Evolutionary conservation across 2,329 filamentous ascomycete genomes (phyloP).

Genomic region (Aspergillus versicolor): DNA sequence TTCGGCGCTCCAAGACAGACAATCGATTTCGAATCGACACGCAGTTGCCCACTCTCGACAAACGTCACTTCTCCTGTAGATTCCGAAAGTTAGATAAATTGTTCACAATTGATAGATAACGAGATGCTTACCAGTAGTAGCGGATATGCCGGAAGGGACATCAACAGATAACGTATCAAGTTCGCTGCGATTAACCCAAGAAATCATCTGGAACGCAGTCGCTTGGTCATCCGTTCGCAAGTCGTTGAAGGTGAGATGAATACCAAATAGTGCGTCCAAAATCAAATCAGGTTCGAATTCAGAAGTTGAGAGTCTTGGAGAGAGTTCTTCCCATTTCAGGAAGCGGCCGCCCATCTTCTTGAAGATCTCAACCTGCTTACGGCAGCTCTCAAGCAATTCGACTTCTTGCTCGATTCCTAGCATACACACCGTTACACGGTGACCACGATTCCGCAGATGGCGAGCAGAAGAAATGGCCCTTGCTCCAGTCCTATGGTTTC

Average conservation of each 20-base stretch:
- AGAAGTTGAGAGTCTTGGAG: slow-evolving; percentile 50
- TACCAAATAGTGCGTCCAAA: slow-evolving; percentile 82
- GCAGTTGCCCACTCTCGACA: slow-evolving; percentile 73
- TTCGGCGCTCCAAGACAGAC: slow-evolving; percentile 86
- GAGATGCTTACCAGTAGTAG: slow-evolving; percentile 66
- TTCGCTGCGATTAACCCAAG: slow-evolving; percentile 88
- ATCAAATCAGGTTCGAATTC: slow-evolving; percentile 73
- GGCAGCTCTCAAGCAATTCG: slow-evolving; percentile 75
- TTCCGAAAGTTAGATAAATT: neutral
- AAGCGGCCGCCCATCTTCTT: slow-evolving; percentile 78
- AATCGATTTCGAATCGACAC: slow-evolving; percentile 77
- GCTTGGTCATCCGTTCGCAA: slow-evolving; percentile 78
- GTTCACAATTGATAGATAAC: slow-evolving; percentile 23
- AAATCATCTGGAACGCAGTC: slow-evolving; percentile 83
- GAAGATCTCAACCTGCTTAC: slow-evolving; percentile 80
- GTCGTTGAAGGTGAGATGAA: slow-evolving; percentile 86
- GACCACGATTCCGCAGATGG: slow-evolving; percentile 79
- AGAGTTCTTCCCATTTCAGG: slow-evolving; percentile 59
- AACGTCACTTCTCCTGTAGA: slow-evolving; percentile 52
- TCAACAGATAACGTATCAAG: slow-evolving; percentile 84
- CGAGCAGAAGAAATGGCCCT: slow-evolving; percentile 81
- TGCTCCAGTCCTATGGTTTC: slow-evolving; percentile 89
- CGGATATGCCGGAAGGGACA: slow-evolving; percentile 84
- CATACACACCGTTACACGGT: slow-evolving; percentile 78
- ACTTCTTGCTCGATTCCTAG: slow-evolving; percentile 80